These are phyloP conservation scores for Didymella lethalis DNA, from an alignment of 2,329 filamentous ascomycete species.

Conservation along the genomic window DNA sequence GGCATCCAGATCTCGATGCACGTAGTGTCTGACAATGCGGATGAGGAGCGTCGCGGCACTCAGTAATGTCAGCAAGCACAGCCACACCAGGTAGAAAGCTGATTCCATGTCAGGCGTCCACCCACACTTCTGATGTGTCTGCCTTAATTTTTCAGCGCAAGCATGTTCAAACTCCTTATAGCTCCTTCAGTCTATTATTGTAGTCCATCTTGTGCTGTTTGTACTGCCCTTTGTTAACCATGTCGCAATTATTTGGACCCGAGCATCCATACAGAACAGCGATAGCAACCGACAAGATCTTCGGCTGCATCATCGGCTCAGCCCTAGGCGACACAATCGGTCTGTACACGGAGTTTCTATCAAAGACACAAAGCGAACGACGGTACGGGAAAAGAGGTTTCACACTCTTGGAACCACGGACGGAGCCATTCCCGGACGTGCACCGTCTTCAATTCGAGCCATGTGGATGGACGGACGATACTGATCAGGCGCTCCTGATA, in stretches of 20 bases:
- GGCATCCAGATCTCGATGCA: no score
- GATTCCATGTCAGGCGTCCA: background rate
- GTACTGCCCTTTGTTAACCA: no score
- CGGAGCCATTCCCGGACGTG: conserved; percentile 55
- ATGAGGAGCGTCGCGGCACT: background rate
- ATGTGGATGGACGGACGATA: conserved; percentile 64
- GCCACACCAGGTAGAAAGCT: background rate
- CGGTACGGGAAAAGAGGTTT: conserved; percentile 54
- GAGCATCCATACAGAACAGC: conserved; percentile 42
- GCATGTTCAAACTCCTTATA: background rate
- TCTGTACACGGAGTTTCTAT: conserved; percentile 63
- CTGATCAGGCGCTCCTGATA: conserved; percentile 62
- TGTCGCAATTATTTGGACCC: background rate
- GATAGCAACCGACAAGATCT: conserved; percentile 50
- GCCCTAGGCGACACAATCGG: conserved; percentile 64
- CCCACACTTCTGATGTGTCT: background rate
- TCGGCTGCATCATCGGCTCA: conserved; percentile 59
- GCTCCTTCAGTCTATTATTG: background rate
- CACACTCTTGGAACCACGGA: conserved; percentile 51
- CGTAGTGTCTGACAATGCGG: background rate
- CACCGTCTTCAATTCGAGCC: conserved; percentile 50
- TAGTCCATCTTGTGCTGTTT: background rate
- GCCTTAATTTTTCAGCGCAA: background rate
- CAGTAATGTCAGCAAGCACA: background rate
- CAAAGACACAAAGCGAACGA: conserved; percentile 43